Evolutionary conservation across 495 filamentous ascomycete species (phyloP).

Genomic region (Penicillium turbatum): DNA sequence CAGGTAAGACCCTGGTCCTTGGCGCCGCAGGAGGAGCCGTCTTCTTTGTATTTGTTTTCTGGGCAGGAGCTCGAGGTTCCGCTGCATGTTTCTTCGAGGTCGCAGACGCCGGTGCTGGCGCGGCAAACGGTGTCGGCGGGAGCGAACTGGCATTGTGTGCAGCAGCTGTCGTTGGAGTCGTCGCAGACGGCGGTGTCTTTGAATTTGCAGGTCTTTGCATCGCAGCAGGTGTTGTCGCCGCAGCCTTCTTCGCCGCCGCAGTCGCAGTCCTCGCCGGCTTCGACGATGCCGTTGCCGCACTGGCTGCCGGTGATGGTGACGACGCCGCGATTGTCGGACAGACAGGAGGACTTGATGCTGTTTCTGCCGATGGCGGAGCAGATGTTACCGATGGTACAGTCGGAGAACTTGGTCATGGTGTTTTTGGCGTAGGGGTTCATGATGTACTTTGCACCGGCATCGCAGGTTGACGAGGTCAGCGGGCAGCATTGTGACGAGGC

Average conservation of each 20-base stretch:
- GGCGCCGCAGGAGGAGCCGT: conserved; percentile 67
- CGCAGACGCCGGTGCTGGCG: conserved; percentile 70
- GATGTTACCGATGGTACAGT: conserved; percentile 88
- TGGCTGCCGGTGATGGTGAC: conserved; percentile 79
- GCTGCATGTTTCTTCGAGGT: conserved; percentile 76
- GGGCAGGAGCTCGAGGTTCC: conserved; percentile 74
- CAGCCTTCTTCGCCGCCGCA: conserved; percentile 77
- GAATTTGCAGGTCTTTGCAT: conserved; percentile 87
- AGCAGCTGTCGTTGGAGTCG: conserved; percentile 88
- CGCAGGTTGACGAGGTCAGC: conserved; percentile 60
- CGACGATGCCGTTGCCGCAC: conserved; percentile 97
- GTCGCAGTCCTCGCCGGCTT: conserved; percentile 91
- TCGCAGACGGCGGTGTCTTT: conserved; percentile 73
- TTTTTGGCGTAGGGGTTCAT: conserved; percentile 88
- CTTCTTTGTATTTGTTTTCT: conserved; percentile 57
- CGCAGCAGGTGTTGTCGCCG: conserved; percentile 72
- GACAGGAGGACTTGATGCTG: conserved; percentile 69
- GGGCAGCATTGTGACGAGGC: conserved; percentile 83
- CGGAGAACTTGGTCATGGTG: conserved; percentile 73
- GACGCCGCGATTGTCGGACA: conserved; percentile 78
- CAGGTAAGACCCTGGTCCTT: conserved; percentile 60
- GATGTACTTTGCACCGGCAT: conserved; percentile 74
- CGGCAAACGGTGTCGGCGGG: conserved; percentile 69
- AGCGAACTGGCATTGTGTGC: conserved; percentile 69
- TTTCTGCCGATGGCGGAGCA: conserved; percentile 84